A percentile compares a stretch with the other conserved stretches of the same genome.
Conservation (phyloP, 768 basidiomycete genomes). For the Pleurotus ostreatus region DNA sequence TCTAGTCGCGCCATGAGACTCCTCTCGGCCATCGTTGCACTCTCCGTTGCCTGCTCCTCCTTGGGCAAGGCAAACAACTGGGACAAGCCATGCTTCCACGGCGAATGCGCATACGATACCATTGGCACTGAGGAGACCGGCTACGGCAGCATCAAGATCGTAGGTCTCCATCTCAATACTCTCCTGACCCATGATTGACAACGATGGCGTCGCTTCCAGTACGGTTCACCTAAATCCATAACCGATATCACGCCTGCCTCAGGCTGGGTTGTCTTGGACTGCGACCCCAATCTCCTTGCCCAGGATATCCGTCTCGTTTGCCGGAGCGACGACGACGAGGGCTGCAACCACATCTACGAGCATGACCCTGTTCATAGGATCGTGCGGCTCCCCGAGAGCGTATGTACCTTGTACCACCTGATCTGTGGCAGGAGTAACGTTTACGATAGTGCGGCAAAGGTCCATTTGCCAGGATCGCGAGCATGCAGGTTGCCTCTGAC, state of each 20-base stretch:
- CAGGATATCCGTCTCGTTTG: conserved; percentile 5
- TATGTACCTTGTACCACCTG: conserved; percentile 20
- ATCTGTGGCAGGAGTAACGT: not conserved
- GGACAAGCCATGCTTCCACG: conserved; percentile 20
- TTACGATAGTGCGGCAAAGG: conserved; percentile 32
- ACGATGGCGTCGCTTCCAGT: not conserved
- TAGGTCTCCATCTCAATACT: not conserved
- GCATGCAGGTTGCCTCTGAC: conserved; percentile 29
- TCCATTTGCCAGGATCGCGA: conserved; percentile 30
- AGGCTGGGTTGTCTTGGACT: conserved; percentile 4
- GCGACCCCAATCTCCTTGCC: conserved; percentile 3
- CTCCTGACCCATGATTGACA: not conserved
- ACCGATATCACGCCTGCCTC: conserved; percentile 3
- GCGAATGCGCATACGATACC: conserved; percentile 18
- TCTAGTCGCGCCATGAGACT: not conserved
- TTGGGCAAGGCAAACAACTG: conserved; percentile 16
- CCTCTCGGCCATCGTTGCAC: not conserved
- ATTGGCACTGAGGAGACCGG: conserved; percentile 1
- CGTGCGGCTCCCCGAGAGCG: conserved; percentile 49
- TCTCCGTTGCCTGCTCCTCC: not conserved
- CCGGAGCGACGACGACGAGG: conserved; percentile 12
- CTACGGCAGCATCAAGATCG: conserved; percentile 6
- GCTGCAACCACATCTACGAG: conserved; percentile 36
- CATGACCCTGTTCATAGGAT: conserved; percentile 41
- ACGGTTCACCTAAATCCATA: conserved; percentile 1